Evolutionary conservation across 2,329 filamentous ascomycete species (phyloP), one percentile per base, ranked within the genome.

Genomic region (Ophiostoma angusticollis): DNA sequence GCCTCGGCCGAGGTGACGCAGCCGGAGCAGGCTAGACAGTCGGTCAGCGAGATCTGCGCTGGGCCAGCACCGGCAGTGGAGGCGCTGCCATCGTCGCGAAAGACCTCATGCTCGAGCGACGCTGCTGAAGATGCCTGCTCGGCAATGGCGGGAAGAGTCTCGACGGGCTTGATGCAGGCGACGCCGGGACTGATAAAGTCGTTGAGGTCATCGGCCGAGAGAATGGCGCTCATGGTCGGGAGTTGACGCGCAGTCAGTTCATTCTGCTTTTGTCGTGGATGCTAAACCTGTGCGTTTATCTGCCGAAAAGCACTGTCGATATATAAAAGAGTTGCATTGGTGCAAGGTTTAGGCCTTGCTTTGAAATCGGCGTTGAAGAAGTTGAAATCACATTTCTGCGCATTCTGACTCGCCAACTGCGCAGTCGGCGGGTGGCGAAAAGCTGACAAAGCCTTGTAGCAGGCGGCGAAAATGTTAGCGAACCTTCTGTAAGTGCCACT

Each of bases 161-260:
- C 91, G 56, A 98, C 72, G 21, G 91, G 91, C 56, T 98, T 96
- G 61, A 98, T 96, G 63, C 91, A 98, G 46, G 91, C 91, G 54
- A 98, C 87, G 46, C 89, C 87, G 12, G 91, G 91, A 41, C 84
- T 91, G 57, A 98, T 98, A 65, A 98, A 98, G 68, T 98, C 91
- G 68, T 98, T 98, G 45, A 98, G 70, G 59, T 95, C 87, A 66
- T 98, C 89, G 54, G 82, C 80, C 41, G 87, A 96, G 53, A 98
- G 80, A 54, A 98, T 98, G 46, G 91, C 91, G 57, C 86, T 94
- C 91, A 98, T 98, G 13, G 36, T 19, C 24, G n/a, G 8, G 24
- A 7, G 11, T n/a, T n/a, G n/a, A n/a, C n/a, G n/a, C n/a, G n/a
- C n/a, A n/a, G n/a, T 28, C 25, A 28, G 25, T 13, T 9, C 25